Evolutionary conservation across 2,329 filamentous ascomycete genomes (phyloP).

Genomic region (Colletotrichum horii): DNA sequence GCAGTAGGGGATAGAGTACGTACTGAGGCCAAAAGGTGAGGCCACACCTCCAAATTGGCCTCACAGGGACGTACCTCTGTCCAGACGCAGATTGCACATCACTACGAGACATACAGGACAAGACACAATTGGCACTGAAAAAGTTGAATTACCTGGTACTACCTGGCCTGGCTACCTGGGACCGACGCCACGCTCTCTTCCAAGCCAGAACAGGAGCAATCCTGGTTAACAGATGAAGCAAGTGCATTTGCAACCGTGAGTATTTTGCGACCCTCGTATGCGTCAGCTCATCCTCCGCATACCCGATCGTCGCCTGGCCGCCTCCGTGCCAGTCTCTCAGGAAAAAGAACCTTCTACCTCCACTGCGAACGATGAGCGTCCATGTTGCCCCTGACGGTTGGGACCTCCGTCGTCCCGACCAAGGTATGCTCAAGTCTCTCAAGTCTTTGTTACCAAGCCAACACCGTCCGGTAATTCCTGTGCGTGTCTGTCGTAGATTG

Average conservation of each 20-base stretch:
- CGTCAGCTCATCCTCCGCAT: background rate
- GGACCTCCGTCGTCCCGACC: background rate
- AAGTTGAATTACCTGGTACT: constrained; percentile 18
- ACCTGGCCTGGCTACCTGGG: constrained; percentile 17
- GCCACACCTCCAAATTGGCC: background rate
- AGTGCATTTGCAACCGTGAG: constrained; percentile 1
- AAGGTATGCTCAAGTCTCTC: background rate
- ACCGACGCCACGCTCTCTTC: constrained; percentile 14
- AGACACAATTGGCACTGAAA: background rate
- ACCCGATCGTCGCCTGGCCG: background rate
- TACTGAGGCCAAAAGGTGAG: background rate
- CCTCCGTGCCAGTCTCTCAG: background rate
- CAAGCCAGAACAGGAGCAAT: constrained; percentile 1
- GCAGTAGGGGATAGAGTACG: background rate
- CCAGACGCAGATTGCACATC: background rate
- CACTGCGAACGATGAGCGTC: background rate
- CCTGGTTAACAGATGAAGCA: constrained; percentile 4
- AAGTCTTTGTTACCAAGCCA: constrained; percentile 5
- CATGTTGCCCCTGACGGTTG: background rate
- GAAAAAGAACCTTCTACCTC: background rate
- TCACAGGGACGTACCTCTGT: background rate
- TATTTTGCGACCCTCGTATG: background rate
- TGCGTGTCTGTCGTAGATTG: constrained; percentile 20
- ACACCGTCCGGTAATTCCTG: constrained; percentile 15
- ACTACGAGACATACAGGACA: background rate